Percentiles rank a stretch among this genome's conserved stretches.
These are phyloP conservation scores for Exobasidium cylindrosporum DNA, from an alignment of 1,284 basidiomycete species.

Conservation along the genomic window DNA sequence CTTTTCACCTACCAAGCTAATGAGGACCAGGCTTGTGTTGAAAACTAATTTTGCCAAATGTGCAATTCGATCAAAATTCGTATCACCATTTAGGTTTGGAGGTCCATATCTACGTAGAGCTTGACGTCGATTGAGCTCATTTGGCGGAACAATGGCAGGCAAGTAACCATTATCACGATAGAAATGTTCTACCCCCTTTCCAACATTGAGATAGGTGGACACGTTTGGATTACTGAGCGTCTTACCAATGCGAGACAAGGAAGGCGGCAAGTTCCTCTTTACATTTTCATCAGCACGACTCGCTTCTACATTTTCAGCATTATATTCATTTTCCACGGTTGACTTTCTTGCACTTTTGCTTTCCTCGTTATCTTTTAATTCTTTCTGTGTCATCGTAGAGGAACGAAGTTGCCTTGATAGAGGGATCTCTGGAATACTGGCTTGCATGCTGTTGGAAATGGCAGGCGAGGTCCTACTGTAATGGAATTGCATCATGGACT, in stretches of 20 bases:
- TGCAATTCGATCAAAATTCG: slow-evolving; percentile 89
- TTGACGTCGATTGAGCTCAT: slow-evolving; percentile 36
- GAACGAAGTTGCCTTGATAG: neutral
- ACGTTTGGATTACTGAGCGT: slow-evolving; percentile 1
- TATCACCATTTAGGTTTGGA: slow-evolving; percentile 63
- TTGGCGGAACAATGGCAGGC: slow-evolving; percentile 42
- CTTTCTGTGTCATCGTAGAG: neutral
- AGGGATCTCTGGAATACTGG: neutral
- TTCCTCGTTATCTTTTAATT: neutral
- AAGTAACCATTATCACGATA: slow-evolving; percentile 44
- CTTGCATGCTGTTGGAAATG: too few species aligned
- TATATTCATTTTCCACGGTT: neutral
- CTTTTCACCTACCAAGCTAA: slow-evolving; percentile 76
- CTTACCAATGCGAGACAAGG: neutral
- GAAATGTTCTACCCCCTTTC: slow-evolving; percentile 41
- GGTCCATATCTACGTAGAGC: slow-evolving; percentile 45
- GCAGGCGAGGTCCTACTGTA: too few species aligned
- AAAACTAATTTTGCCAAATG: slow-evolving; percentile 85
- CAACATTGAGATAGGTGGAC: slow-evolving; percentile 29
- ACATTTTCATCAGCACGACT: neutral
- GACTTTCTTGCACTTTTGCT: neutral
- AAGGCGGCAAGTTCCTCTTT: neutral
- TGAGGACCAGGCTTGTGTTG: slow-evolving; percentile 77
- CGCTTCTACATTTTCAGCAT: neutral
- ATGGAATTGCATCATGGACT: neutral